These are phyloP conservation scores for Cordyceps militaris DNA, from an alignment of 2,329 filamentous ascomycete species.

Conservation along the genomic window DNA sequence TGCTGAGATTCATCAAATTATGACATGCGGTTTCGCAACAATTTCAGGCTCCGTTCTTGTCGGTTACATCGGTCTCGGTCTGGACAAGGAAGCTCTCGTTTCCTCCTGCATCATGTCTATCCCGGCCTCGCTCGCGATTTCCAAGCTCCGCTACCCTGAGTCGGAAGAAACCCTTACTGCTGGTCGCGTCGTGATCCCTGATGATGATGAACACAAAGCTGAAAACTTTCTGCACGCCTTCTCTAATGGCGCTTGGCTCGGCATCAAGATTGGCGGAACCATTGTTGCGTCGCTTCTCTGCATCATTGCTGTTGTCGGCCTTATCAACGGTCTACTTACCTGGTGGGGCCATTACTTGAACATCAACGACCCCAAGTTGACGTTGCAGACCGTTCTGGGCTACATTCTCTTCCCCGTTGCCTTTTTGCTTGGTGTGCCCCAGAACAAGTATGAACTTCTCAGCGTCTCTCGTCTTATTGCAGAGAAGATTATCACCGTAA, in stretches of 20 bases:
- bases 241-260: slow-evolving; percentile 76
- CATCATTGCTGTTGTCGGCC: slow-evolving; percentile 69
- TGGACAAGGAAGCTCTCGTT: slow-evolving; percentile 78
- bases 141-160: slow-evolving; percentile 85
- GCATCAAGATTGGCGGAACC: slow-evolving; percentile 80
- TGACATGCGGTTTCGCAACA: slow-evolving; percentile 88
- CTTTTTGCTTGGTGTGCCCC: slow-evolving; percentile 72
- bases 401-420: slow-evolving; percentile 73
- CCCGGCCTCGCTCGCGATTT: slow-evolving; percentile 80
- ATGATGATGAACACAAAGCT: slow-evolving; percentile 69
- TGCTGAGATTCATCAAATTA: slow-evolving; percentile 85
- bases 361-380: slow-evolving; percentile 60
- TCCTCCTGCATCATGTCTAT: slow-evolving; percentile 96
- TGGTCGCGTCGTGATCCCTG: slow-evolving; percentile 71
- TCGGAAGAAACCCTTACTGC: slow-evolving; percentile 79
- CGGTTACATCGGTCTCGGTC: slow-evolving; percentile 75
- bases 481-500: slow-evolving; percentile 69
- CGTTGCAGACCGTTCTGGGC: slow-evolving; percentile 66
- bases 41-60: slow-evolving; percentile 84
- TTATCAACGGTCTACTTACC: slow-evolving; percentile 68
- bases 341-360: slow-evolving; percentile 81
- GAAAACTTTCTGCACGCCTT: slow-evolving; percentile 80
- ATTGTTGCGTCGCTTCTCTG: slow-evolving; percentile 74
- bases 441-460: slow-evolving; percentile 58
- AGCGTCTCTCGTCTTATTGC: slow-evolving; percentile 74